These are phyloP conservation scores for Volvox africanus DNA, from an alignment of 139 green algal species.

Conservation along the genomic window DNA sequence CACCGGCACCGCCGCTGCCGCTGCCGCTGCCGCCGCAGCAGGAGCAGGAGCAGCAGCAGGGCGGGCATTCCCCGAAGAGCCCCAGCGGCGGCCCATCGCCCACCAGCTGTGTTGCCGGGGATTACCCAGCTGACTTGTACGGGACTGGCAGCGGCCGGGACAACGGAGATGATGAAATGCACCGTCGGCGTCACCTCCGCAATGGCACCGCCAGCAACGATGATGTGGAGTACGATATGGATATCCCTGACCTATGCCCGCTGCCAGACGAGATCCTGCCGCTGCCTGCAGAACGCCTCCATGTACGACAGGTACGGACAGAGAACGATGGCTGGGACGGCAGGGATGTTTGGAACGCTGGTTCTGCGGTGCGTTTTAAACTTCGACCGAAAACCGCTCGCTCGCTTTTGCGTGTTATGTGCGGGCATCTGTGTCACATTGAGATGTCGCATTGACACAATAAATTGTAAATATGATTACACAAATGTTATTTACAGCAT, in stretches of 20 bases:
- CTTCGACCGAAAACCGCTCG: no score
- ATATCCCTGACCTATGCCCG: conserved; percentile 10
- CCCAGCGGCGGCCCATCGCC: neutral
- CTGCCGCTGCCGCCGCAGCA: neutral
- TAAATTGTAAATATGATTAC: no score
- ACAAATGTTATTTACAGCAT: no score
- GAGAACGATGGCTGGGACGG: no score
- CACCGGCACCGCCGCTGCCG: neutral
- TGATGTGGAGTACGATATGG: neutral
- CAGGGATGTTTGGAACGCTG: no score
- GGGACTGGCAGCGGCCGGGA: neutral
- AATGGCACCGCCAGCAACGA: neutral
- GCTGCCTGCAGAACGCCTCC: neutral
- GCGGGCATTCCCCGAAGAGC: neutral
- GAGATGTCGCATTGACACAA: no score
- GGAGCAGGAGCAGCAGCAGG: neutral
- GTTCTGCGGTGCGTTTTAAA: no score
- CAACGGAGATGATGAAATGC: neutral
- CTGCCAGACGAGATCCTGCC: conserved; percentile 18
- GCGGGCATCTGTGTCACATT: no score
- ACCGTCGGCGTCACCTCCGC: no score
- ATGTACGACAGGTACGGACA: conserved; percentile 28
- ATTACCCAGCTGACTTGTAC: neutral
- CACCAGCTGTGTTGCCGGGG: neutral
- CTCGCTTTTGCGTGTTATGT: no score